Base-by-base conservation (phyloP, 805 yeast species). In the Wickerhamiella azymoides region DNA sequence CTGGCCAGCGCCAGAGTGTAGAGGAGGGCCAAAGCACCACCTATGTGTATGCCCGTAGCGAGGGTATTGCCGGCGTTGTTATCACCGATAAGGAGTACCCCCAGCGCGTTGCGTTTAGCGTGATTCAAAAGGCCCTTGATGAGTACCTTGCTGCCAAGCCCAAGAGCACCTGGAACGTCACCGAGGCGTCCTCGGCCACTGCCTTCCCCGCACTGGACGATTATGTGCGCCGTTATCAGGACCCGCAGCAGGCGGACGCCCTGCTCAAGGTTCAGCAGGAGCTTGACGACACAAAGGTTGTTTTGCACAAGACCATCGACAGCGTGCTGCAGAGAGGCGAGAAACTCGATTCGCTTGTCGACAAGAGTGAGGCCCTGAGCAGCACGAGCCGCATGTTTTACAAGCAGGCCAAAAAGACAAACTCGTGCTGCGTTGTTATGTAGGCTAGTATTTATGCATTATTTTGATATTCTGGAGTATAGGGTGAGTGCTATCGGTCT, bases 241-340 rank as follows among this genome's bases (percentile, higher is more conserved):
- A 92, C 62, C 99, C 99, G 26, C 73, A 81, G 36, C 95, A 92
- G 68, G 97, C 97, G 0, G 99, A 92, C 62, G 81, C 96, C 10
- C 78, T 92, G 51, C 80, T 92, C 94, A 83, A 81, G 63, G 98
- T 92, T 18, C 98, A 92, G 69, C 94, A 86, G 61, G 98, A 92
- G 65, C 74, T 92, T 57, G 98, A 92, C 64, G 98, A 92, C 61
- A 92, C 98, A 32, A 92, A 92, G 70, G 84, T 89, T 56, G 95
- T 88, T 36, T 71, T 92, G 58, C 97, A 92, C 66, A 88, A 89
- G 67, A 86, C 96, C 40, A 89, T 92, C 54, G 96, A 92, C 65
- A 73, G 81, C 50, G 96, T 92, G 8, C 72, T 92, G 61, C 93
- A 85, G 64, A 77, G 99, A 63, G 98, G 98, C 43, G 99, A 92